Conservation (phyloP, 208 protist species). For the Wallacemonas collosoma region DNA sequence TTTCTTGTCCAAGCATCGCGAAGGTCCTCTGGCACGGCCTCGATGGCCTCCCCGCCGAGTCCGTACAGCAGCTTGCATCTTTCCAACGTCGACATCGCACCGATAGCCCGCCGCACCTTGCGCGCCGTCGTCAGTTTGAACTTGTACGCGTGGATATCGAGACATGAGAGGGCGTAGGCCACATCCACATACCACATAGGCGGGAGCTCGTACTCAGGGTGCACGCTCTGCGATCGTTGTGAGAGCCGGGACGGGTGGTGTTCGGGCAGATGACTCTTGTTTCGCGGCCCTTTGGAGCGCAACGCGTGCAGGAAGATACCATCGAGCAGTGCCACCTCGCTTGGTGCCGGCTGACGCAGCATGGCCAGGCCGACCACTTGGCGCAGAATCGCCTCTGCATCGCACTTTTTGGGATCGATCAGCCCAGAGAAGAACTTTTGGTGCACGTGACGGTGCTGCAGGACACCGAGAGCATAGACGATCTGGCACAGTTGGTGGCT, state of each 20-base stretch:
- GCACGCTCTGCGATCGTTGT: conserved; percentile 7
- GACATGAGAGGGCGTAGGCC: conserved; percentile 70
- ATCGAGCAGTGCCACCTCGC: conserved; percentile 57
- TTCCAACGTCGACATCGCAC: conserved; percentile 50
- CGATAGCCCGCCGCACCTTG: conserved; percentile 54
- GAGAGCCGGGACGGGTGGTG: background rate
- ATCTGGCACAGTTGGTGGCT: conserved; percentile 83
- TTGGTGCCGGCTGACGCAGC: conserved; percentile 72
- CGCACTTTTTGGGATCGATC: conserved; percentile 66
- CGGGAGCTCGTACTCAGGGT: conserved; percentile 39
- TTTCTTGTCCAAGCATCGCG: conserved; percentile 61
- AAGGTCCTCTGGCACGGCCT: conserved; percentile 49
- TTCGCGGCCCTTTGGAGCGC: conserved; percentile 26
- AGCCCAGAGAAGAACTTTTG: conserved; percentile 79
- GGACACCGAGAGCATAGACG: conserved; percentile 74
- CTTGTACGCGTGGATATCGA: conserved; percentile 75
- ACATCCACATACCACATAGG: conserved; percentile 83
- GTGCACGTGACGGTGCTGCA: conserved; percentile 86
- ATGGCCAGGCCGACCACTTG: conserved; percentile 82
- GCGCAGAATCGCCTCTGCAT: conserved; percentile 56
- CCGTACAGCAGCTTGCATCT: conserved; percentile 84
- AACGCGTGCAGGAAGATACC: conserved; percentile 86
- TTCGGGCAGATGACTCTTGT: background rate
- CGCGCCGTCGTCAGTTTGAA: conserved; percentile 80
- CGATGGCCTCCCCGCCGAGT: conserved; percentile 44